Evolutionary conservation across 768 basidiomycete genomes (phyloP).

Genomic region (Boletus rufocinnamomeus): DNA sequence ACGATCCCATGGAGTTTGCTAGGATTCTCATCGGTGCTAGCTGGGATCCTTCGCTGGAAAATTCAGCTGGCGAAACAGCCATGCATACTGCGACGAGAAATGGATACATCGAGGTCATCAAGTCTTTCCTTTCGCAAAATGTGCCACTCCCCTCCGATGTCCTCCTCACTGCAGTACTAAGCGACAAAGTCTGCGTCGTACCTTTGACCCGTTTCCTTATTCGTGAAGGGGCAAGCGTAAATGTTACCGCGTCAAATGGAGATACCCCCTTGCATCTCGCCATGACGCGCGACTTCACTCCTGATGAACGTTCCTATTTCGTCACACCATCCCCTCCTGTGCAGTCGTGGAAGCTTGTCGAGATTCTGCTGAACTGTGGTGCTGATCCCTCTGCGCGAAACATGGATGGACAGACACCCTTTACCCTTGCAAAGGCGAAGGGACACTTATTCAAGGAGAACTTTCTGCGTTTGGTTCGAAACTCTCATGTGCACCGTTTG

Average conservation of each 20-base stretch:
- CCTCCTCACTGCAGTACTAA: not conserved
- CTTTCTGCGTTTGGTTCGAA: slow-evolving; percentile 5
- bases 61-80: not conserved
- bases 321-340: not conserved
- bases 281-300: not conserved
- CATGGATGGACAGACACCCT: not conserved
- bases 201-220: not conserved
- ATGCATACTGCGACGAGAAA: not conserved
- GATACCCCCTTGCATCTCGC: not conserved
- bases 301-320: not conserved
- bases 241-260: not conserved
- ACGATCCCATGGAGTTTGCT: not conserved
- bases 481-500: not conserved
- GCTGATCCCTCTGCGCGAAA: not conserved
- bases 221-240: not conserved
- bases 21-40: not conserved
- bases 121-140: not conserved
- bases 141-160: not conserved
- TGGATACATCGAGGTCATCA: not conserved
- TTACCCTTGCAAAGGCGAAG: not conserved
- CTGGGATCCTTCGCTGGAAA: not conserved
- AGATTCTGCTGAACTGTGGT: not conserved
- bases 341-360: not conserved
- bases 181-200: too few relatives aligned
- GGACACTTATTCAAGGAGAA: slow-evolving; percentile 2